These are phyloP conservation scores for Botrytis fragariae DNA, from an alignment of 2,329 filamentous ascomycete genomes.

Conservation along the genomic window DNA sequence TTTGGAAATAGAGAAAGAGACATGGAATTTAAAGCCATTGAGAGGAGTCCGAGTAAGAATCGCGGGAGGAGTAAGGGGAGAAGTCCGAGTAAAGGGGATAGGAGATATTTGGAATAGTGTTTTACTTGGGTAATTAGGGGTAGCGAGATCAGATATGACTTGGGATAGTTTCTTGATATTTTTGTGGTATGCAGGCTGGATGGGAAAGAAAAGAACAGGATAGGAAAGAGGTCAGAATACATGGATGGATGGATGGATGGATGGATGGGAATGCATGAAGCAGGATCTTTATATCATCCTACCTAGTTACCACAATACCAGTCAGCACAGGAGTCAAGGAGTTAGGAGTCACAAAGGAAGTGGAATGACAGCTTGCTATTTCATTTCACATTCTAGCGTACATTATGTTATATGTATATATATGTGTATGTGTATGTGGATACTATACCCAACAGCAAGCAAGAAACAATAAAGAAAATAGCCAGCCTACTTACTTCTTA, in stretches of 20 bases:
- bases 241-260: neutral
- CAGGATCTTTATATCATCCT: neutral
- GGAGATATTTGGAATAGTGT: constrained; percentile 21
- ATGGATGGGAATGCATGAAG: neutral
- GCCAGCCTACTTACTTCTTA: neutral
- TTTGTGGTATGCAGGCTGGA: neutral
- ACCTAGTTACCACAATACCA: neutral
- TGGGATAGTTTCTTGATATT: neutral
- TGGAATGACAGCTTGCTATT: neutral
- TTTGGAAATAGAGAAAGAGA: constrained; percentile 1
- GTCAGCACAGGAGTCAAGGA: neutral
- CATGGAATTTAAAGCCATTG: neutral
- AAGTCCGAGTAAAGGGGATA: constrained; percentile 34
- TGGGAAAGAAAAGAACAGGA: neutral
- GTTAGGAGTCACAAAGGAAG: neutral
- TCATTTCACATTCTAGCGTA: neutral
- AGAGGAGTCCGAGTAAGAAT: constrained; percentile 35
- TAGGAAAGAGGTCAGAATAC: neutral
- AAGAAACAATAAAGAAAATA: neutral
- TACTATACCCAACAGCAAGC: neutral
- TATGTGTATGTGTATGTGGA: too few species aligned
- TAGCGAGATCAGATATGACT: neutral
- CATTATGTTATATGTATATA: too few species aligned
- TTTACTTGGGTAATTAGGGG: neutral
- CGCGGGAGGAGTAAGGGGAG: constrained; percentile 25